Base-by-base conservation (phyloP, 148 eudicot species). In the Euryodendron excelsum region DNA sequence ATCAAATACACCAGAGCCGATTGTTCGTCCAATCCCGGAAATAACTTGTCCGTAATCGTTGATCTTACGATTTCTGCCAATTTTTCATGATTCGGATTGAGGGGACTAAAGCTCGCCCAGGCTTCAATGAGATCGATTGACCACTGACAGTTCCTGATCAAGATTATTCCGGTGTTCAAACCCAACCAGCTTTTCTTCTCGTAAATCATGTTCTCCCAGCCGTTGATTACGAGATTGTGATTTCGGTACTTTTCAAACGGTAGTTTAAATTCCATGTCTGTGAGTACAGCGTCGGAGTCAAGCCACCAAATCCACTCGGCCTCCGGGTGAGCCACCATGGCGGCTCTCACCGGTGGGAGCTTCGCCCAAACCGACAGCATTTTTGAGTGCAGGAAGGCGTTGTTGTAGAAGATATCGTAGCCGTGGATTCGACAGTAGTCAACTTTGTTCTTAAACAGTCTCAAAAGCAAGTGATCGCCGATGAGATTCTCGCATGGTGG, bases 261-360 rank as follows among this genome's bases (percentile, higher is more conserved):
- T 2, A 81, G 64, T 59, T 82, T 82, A 28, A 86, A 88, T 18
- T 86, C 89, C 89, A 88, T 88, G 64, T 87, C 89, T 0, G 90
- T 85, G 47, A 88, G 77, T 0, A 80, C 73, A 1, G 90, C 88
- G 52, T 88, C 90, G 1, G 88, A 81, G 21, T 88, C 90, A 12
- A 88, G 73, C 90, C 90, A 88, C 30, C 70, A 79, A 30, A 88
- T 74, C 90, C 90, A 88, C 81, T 88, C 90, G 25, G 67, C 66
- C n/a, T 88, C 88, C 23, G 88, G 90, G 37, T 88, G 90, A 70
- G 88, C 88, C 82, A 85, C 58, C 90, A 85, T 88, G 0, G 90
- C 77, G 1, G 90, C 86, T 30, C 85, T 77, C 2, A 85, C 78
- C 5, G 79, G 5, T 0, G 89, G 78, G 20, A 81, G 69, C 33